A percentile compares a stretch with the other conserved stretches of the same genome.
Evolutionary conservation across 257 asterid species (phyloP).

Genomic region (Striga asiatica): DNA sequence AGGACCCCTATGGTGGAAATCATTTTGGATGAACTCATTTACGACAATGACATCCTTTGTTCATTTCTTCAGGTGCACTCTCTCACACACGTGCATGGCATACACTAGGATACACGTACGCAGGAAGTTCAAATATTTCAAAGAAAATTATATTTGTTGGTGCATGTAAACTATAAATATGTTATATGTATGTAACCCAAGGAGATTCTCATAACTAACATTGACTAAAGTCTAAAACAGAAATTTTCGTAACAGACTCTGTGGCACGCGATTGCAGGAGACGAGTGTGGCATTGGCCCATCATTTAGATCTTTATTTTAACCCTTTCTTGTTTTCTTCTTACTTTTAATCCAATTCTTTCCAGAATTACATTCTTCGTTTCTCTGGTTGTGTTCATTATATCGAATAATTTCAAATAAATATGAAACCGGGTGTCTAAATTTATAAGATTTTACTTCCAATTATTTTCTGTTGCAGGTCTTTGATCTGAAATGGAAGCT

Average conservation of each 20-base stretch:
- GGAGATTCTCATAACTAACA: background rate
- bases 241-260: background rate
- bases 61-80: slow-evolving; percentile 70
- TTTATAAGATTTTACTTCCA: slow-evolving; percentile 4
- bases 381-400: background rate
- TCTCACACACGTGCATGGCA: background rate
- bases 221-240: background rate
- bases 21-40: slow-evolving; percentile 68
- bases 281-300: background rate
- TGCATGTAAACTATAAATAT: background rate
- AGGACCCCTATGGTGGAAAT: slow-evolving; percentile 73
- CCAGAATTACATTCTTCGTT: background rate
- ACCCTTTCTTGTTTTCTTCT: background rate
- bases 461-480: slow-evolving; percentile 36
- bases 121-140: background rate
- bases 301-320: background rate
- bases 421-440: slow-evolving; percentile 1
- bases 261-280: background rate
- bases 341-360: background rate
- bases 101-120: too few relatives aligned
- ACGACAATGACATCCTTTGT: slow-evolving; percentile 37
- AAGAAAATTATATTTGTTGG: background rate
- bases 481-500: slow-evolving; percentile 70
- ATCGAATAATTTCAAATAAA: background rate
- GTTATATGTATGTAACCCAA: background rate